Base-by-base conservation (phyloP, 805 yeast genomes). In the Candida boleticola region DNA sequence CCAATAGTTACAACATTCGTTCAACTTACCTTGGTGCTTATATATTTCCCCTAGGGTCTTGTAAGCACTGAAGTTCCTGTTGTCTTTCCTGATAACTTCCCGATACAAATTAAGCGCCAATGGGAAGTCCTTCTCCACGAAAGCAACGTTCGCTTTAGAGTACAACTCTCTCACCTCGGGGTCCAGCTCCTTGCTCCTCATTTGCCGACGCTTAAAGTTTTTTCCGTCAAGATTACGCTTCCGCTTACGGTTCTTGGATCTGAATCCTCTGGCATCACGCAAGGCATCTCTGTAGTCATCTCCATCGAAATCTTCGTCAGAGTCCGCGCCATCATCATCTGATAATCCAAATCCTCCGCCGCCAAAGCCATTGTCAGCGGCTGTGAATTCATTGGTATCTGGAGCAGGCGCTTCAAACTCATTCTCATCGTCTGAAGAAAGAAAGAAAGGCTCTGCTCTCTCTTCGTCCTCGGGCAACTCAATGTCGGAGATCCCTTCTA, bases 41-140 rank as follows among this genome's bases (percentile, higher is more conserved):
- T 85, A 83, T 36, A 92, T 85, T 54, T 87, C 96, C 36, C 97
- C 97, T 35, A 89, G 64, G 0, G 95, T 85, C 53, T 85, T 83
- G 68, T 90, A 90, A 0, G 97, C 97, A 35, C 85, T 80, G 59
- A 79, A 83, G 57, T 86, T 85, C 49, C 78, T 77, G 11, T 87
- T 83, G 55, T 89, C 96, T 41, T 81, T 71, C 51, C 82, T 80
- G 45, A 92, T 82, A 10, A 89, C 95, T 46, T 79, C 87, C 50
- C 71, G 66, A 61, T 76, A 90, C 38, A 74, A 57, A 39, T 75
- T 64, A 50, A 78, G 74, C 0, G 95, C 92, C 1, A 65, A 71
- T 23, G 73, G 77, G 16, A 77, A 71, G 52, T 85, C 83, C 37
- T 74, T 74, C 23, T 75, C 57, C 1, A 85, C 95, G 68, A 83